Evolutionary conservation across 2,329 filamentous ascomycete species (phyloP).

Genomic region (Tolypocladium cylindrosporum): DNA sequence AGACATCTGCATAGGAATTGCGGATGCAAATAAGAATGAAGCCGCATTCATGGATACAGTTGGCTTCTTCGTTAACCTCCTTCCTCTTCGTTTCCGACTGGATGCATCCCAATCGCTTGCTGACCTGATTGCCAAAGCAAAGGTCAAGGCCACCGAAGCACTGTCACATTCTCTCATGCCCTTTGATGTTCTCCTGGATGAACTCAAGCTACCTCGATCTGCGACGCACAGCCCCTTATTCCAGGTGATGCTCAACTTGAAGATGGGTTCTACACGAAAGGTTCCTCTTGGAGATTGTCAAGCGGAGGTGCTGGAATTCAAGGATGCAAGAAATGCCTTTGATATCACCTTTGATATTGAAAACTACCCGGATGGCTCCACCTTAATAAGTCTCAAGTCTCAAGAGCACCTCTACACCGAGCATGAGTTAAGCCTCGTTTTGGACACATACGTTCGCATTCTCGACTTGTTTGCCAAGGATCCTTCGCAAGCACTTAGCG

Average conservation of each 20-base stretch:
- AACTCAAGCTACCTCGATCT: conserved; percentile 28
- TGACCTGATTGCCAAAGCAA: conserved; percentile 13
- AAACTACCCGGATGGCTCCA: neutral
- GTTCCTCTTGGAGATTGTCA: neutral
- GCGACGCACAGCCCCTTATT: conserved; percentile 30
- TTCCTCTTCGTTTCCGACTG: conserved; percentile 31
- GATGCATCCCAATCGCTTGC: conserved; percentile 10
- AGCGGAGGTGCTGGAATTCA: neutral
- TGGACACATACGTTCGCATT: neutral
- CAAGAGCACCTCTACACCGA: conserved; percentile 2
- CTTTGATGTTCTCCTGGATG: conserved; percentile 32
- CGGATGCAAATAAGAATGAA: conserved; percentile 33
- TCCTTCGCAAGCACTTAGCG: neutral
- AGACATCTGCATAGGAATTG: conserved; percentile 37
- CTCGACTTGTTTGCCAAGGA: neutral
- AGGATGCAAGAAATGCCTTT: conserved; percentile 1
- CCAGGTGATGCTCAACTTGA: conserved; percentile 33
- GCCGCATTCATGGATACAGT: conserved; percentile 21
- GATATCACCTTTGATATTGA: conserved; percentile 1
- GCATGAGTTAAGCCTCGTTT: neutral
- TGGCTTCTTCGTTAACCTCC: conserved; percentile 37
- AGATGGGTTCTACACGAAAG: neutral
- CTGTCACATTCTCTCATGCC: conserved; percentile 20
- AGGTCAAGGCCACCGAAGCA: conserved; percentile 17
- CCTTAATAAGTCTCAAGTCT: neutral